Percentiles rank a stretch among this genome's conserved stretches.
phyloP scores from a whole-genome alignment of 1,139 yeast genomes.

The Pneumocystis jirovecii region DNA sequence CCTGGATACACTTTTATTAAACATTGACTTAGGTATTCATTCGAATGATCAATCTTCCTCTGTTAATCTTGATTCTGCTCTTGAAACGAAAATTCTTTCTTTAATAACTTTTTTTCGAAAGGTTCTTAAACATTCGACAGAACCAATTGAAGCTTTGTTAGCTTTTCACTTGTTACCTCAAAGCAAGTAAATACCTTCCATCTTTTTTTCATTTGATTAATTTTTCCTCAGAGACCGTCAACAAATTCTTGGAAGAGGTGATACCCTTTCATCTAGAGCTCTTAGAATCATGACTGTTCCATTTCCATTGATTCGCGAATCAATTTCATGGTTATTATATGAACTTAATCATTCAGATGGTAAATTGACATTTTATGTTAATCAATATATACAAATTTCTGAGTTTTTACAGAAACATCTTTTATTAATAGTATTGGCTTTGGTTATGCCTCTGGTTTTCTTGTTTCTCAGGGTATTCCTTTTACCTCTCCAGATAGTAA shows the following conservation, averaged over 20 bases:
- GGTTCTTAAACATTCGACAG: not conserved
- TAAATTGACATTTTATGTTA: slow-evolving; percentile 1
- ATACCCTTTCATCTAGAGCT: slow-evolving; percentile 10
- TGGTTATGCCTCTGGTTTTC: slow-evolving; percentile 21
- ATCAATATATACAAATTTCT: not conserved
- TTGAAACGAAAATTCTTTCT: slow-evolving; percentile 4
- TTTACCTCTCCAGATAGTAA: slow-evolving; percentile 13
- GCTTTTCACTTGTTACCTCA: slow-evolving; percentile 6
- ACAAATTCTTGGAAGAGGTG: slow-evolving; percentile 13
- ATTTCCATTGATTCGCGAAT: slow-evolving; percentile 6
- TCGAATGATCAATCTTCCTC: not conserved
- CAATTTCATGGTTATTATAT: slow-evolving; percentile 11
- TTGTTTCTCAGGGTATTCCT: slow-evolving; percentile 18
- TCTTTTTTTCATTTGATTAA: not conserved
- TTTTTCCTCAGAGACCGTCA: slow-evolving; percentile 9
- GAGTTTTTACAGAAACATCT: slow-evolving; percentile 4
- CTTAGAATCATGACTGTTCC: slow-evolving; percentile 9
- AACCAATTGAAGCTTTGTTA: slow-evolving; percentile 3
- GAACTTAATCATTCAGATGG: slow-evolving; percentile 13
- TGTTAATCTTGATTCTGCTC: not conserved
- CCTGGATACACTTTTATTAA: not conserved
- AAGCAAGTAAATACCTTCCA: not conserved
- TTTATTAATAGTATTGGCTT: slow-evolving; percentile 21
- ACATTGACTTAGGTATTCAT: not conserved
- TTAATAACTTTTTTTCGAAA: slow-evolving; percentile 3